Conservation (phyloP, 2,329 filamentous ascomycete genomes). For the Trichoderma polysporum region DNA sequence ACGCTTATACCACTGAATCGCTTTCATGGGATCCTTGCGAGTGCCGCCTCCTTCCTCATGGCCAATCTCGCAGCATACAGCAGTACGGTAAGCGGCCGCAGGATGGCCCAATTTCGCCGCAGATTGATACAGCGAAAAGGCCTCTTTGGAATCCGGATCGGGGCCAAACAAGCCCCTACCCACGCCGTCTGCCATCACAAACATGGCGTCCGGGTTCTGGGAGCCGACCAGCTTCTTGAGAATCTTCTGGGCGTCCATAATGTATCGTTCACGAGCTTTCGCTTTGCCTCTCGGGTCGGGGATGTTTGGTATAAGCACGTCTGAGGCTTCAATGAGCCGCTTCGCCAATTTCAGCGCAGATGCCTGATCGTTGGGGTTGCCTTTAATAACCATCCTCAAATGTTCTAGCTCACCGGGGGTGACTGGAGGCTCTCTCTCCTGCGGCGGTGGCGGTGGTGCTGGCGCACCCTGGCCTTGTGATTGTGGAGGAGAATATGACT, state of each 20-base stretch:
- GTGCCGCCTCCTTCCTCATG: conserved; percentile 93
- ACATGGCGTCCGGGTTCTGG: conserved; percentile 84
- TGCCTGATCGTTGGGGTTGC: conserved; percentile 69
- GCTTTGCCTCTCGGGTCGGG: conserved; percentile 70
- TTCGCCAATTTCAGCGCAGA: conserved; percentile 74
- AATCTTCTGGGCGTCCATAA: conserved; percentile 83
- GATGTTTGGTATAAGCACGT: conserved; percentile 64
- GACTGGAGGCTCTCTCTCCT: conserved; percentile 50
- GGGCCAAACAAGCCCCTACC: conserved; percentile 78
- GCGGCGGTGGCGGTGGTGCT: conserved; percentile 28
- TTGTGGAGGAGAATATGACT: conserved; percentile 5
- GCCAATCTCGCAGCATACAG: conserved; percentile 95
- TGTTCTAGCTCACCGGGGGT: conserved; percentile 76
- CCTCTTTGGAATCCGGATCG: conserved; percentile 83
- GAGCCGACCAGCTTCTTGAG: conserved; percentile 79
- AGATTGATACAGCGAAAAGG: conserved; percentile 89
- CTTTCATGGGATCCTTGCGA: conserved; percentile 84
- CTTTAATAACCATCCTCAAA: conserved; percentile 67
- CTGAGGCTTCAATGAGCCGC: conserved; percentile 80
- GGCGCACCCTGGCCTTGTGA: conserved; percentile 5
- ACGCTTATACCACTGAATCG: conserved; percentile 97
- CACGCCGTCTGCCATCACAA: conserved; percentile 86
- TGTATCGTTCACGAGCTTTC: conserved; percentile 78
- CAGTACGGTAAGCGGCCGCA: conserved; percentile 86
- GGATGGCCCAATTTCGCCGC: conserved; percentile 87